phyloP scores from a whole-genome alignment of 2,329 filamentous ascomycete species.

The Pezicula carpinea region DNA sequence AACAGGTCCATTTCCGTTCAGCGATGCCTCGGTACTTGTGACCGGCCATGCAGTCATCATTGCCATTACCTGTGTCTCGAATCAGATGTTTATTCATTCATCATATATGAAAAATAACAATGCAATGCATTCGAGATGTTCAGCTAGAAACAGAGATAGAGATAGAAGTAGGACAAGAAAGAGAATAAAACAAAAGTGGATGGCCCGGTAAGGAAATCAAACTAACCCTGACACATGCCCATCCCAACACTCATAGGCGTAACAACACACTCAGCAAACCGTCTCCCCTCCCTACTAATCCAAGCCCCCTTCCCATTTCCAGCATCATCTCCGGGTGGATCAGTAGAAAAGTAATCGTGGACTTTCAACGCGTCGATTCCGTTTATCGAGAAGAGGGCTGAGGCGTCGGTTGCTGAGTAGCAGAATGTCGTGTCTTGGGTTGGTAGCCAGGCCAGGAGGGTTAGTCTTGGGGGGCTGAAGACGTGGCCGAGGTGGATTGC shows the following conservation, averaged over 20 bases:
- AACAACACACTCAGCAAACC: conserved; percentile 20
- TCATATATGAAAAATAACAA: too few relatives aligned
- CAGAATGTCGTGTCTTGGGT: conserved; percentile 19
- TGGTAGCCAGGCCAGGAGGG: conserved; percentile 22
- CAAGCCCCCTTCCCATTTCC: conserved; percentile 8
- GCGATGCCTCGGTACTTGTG: too few relatives aligned
- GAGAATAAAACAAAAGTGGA: too few relatives aligned
- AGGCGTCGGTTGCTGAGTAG: conserved; percentile 14
- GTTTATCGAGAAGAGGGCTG: conserved; percentile 15
- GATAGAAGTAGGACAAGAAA: too few relatives aligned
- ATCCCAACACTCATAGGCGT: conserved; percentile 21
- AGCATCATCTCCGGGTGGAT: too few relatives aligned
- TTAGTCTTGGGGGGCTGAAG: conserved; percentile 25
- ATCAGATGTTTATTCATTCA: too few relatives aligned
- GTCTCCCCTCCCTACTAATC: conserved; percentile 16
- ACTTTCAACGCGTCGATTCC: conserved; percentile 16
- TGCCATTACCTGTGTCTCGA: too few relatives aligned
- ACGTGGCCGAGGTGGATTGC: conserved; percentile 26
- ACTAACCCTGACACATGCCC: conserved; percentile 15
- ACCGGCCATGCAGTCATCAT: too few relatives aligned
- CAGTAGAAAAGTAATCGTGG: conserved; percentile 18
- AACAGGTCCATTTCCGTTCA: too few relatives aligned
- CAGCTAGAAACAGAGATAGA: too few relatives aligned
- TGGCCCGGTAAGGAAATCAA: too few relatives aligned
- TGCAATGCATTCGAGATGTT: too few relatives aligned